These are phyloP conservation scores for Mycena epipterygia DNA, from an alignment of 768 basidiomycete species.

Conservation along the genomic window DNA sequence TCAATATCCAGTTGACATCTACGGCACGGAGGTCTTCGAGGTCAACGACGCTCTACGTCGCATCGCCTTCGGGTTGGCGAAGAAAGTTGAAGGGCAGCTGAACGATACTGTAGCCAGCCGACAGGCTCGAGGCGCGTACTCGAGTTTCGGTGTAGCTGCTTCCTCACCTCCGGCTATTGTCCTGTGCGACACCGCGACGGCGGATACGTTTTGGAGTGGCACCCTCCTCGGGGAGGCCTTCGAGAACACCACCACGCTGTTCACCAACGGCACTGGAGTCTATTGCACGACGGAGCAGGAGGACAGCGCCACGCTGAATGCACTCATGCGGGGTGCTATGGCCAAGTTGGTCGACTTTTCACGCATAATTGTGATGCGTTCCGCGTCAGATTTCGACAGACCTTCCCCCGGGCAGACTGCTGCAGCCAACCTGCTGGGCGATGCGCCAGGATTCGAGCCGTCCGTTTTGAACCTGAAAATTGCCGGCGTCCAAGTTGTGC, in stretches of 20 bases:
- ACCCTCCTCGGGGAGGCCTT: constrained; percentile 48
- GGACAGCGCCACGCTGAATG: constrained; percentile 56
- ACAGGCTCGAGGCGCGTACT: constrained; percentile 21
- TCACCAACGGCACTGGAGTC: constrained; percentile 49
- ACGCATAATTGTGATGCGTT: no score
- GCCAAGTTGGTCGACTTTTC: constrained; percentile 52
- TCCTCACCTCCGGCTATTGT: constrained; percentile 43
- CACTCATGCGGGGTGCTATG: constrained; percentile 51
- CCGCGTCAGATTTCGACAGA: no score
- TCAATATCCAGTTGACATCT: constrained; percentile 33
- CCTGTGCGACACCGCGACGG: constrained; percentile 45
- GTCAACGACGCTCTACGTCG: constrained; percentile 49
- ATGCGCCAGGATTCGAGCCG: constrained; percentile 47
- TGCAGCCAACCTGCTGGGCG: constrained; percentile 45
- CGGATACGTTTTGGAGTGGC: constrained; percentile 51
- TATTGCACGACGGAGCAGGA: constrained; percentile 55
- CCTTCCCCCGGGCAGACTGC: constrained; percentile 38
- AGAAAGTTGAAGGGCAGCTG: constrained; percentile 36
- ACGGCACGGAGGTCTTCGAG: constrained; percentile 54
- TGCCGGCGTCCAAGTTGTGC: constrained; percentile 52
- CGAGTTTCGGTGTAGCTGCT: constrained; percentile 37
- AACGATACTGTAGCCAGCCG: constrained; percentile 1
- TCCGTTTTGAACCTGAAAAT: constrained; percentile 52
- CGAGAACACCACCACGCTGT: constrained; percentile 38
- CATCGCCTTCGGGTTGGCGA: constrained; percentile 37